These are phyloP conservation scores for Phoma sp. DNA, from an alignment of 2,329 filamentous ascomycete species.

Conservation along the genomic window DNA sequence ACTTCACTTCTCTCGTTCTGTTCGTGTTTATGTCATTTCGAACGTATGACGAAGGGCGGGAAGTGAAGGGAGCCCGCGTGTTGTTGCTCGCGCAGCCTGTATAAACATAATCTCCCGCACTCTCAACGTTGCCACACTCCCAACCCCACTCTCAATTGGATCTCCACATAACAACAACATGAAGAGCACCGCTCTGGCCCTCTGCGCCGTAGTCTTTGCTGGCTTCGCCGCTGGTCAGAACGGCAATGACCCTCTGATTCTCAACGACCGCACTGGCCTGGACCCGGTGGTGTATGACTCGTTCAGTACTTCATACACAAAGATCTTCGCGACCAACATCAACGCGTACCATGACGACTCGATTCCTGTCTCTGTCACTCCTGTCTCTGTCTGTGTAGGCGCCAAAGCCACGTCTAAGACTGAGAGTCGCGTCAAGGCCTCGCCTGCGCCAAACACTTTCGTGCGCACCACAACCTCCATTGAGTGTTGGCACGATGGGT, in stretches of 20 bases:
- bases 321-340: background rate
- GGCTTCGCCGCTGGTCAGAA: background rate
- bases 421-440: too few relatives aligned
- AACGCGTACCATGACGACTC: too few relatives aligned
- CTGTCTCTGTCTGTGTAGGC: too few relatives aligned
- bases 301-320: conserved; percentile 1
- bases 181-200: background rate
- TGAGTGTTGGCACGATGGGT: conserved; percentile 8
- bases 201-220: background rate
- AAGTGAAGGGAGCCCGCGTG: too few relatives aligned
- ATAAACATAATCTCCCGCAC: background rate
- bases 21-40: background rate
- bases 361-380: too few relatives aligned
- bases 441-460: background rate
- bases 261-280: conserved; percentile 5
- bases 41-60: background rate
- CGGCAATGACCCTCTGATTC: conserved; percentile 6
- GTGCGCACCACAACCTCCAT: background rate
- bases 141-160: background rate
- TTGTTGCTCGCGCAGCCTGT: background rate
- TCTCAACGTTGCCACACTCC: background rate
- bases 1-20: background rate
- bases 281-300: background rate
- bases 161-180: conserved; percentile 6
- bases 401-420: too few relatives aligned